Conservation (phyloP, 1,284 basidiomycete genomes). For the Cryptococcus sp. region DNA sequence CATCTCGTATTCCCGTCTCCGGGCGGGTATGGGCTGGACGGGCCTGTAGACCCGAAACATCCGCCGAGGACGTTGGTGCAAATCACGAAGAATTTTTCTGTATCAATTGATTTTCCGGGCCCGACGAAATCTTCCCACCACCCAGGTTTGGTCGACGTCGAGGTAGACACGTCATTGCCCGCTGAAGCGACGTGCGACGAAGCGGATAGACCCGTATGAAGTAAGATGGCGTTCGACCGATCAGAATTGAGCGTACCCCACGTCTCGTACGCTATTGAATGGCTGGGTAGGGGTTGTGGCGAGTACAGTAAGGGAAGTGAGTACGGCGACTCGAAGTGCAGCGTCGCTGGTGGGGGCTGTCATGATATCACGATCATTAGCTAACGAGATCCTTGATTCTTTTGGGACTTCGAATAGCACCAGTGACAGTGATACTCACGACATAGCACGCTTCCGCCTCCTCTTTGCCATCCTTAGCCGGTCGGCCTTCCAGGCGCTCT, state of each 20-base stretch:
- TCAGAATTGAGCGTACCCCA: constrained; percentile 85
- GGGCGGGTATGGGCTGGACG: constrained; percentile 65
- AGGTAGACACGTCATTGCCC: constrained; percentile 67
- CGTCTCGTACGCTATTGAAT: constrained; percentile 85
- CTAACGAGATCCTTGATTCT: too few relatives aligned
- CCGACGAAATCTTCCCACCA: constrained; percentile 99
- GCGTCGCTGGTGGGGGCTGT: constrained; percentile 50
- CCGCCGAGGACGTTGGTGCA: constrained; percentile 98
- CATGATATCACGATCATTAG: too few relatives aligned
- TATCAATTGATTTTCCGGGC: constrained; percentile 90
- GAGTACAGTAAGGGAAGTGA: constrained; percentile 76
- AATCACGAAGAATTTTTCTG: constrained; percentile 86
- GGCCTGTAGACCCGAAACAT: constrained; percentile 96
- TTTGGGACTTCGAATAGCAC: too few relatives aligned
- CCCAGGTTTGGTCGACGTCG: constrained; percentile 57
- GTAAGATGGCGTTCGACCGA: constrained; percentile 87
- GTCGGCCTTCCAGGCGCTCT: constrained; percentile 23
- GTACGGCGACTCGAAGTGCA: constrained; percentile 61
- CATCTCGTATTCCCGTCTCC: constrained; percentile 66
- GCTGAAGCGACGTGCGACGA: constrained; percentile 93
- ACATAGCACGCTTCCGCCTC: constrained; percentile 54
- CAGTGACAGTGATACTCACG: constrained; percentile 33
- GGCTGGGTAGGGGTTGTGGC: constrained; percentile 67
- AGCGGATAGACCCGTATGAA: constrained; percentile 94
- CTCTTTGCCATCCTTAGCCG: constrained; percentile 30